These are phyloP conservation scores for Hamamelis virginiana DNA, from an alignment of 164 flowering plant genomes.

Conservation along the genomic window DNA sequence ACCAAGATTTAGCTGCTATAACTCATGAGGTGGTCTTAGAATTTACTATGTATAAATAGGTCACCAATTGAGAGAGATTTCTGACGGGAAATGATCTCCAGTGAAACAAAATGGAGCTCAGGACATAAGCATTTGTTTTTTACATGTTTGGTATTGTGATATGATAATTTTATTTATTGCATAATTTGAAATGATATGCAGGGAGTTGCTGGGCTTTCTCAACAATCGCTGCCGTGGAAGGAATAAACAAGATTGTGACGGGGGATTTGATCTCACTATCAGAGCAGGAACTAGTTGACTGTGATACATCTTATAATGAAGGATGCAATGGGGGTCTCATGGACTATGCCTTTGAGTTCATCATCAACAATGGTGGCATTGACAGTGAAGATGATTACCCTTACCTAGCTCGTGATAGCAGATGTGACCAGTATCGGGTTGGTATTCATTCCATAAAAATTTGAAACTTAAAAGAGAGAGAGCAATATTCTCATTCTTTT, in stretches of 20 bases:
- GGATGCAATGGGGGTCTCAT: slow-evolving; percentile 93
- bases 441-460: slow-evolving; percentile 2
- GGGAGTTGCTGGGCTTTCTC: slow-evolving; percentile 99
- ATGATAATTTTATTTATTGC: neutral
- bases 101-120: neutral
- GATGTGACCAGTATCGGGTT: slow-evolving; percentile 58
- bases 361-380: slow-evolving; percentile 79
- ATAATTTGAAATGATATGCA: slow-evolving; percentile 22
- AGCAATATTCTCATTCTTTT: neutral
- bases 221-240: slow-evolving; percentile 71
- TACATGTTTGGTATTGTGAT: neutral
- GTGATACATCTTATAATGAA: slow-evolving; percentile 69
- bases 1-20: too few relatives aligned
- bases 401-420: slow-evolving; percentile 51
- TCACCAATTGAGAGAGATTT: too few relatives aligned
- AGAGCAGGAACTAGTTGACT: slow-evolving; percentile 86
- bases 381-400: slow-evolving; percentile 81
- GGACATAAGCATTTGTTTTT: neutral
- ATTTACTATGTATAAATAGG: too few relatives aligned
- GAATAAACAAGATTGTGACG: slow-evolving; percentile 67
- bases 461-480: neutral
- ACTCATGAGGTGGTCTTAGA: too few relatives aligned
- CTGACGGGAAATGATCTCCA: too few relatives aligned
- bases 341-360: slow-evolving; percentile 85
- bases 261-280: slow-evolving; percentile 67